Percentiles rank a stretch among this genome's conserved stretches.
Conservation (phyloP, 2,329 filamentous ascomycete species). For the Diaporthe citri region DNA sequence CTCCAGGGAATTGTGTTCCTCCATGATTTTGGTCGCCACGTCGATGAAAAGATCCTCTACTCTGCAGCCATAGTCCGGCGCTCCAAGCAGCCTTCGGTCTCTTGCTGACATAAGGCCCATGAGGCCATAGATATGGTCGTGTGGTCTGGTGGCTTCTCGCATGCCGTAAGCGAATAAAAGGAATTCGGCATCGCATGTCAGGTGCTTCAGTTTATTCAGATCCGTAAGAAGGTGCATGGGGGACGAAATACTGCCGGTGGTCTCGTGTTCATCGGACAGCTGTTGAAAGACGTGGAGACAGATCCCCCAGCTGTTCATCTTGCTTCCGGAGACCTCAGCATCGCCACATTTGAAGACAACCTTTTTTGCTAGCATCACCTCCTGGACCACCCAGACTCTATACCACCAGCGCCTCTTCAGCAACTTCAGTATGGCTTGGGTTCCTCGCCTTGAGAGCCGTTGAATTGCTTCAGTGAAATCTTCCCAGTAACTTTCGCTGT, state of each 20-base stretch:
- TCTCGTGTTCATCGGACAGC: no score
- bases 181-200: neutral
- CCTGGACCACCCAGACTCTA: neutral
- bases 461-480: fast-evolving
- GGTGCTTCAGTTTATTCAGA: no score
- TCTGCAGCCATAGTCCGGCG: neutral
- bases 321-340: neutral
- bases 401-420: neutral
- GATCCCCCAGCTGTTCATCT: neutral
- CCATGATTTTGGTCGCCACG: neutral
- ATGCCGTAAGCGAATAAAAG: fast-evolving
- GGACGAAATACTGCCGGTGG: no score
- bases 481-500: fast-evolving
- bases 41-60: neutral
- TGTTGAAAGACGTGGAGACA: no score
- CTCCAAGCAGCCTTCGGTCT: neutral
- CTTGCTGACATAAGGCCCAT: neutral
- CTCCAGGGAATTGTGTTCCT: neutral
- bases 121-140: neutral
- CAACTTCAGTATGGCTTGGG: neutral
- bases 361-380: neutral
- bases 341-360: neutral
- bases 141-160: neutral
- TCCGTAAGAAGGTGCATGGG: no score
- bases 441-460: neutral